Base-by-base conservation (phyloP, 2,329 filamentous ascomycete species). In the Exophiala viscosa region DNA sequence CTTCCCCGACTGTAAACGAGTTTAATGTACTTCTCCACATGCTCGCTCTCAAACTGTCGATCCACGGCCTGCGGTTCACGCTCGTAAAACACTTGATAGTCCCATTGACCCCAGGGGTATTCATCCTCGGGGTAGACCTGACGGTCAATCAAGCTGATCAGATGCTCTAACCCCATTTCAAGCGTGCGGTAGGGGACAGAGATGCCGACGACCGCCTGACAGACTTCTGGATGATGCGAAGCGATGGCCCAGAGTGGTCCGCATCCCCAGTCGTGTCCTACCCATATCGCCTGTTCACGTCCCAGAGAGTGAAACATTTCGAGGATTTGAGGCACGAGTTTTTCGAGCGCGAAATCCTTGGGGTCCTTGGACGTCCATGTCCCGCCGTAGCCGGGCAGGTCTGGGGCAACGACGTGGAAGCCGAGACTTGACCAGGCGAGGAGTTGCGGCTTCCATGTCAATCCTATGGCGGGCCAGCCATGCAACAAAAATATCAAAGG, bases 401-500 rank as follows among this genome's bases (percentile, higher is more conserved):
- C 71, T 1, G 66, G 61, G 1, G 67, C 65, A 14, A 73, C 57
- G 48, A 72, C 66, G 32, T 72, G 68, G 60, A 75, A 67, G 47
- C 69, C 66, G 3, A 67, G 64, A 5, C 67, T 55, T 14, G 70
- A 66, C 7, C 77, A 65, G 31, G 69, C 58, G 32, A 66, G 66
- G 17, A 74, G 64, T 23, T 76, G 62, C 23, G 68, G 66, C 10
- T 66, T 60, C 75, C 75, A 80, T 17, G 76, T 65, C 1, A 65
- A 62, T 0, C 75, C 73, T 31, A 68, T 63, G 53, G 76, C 75
- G 3, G 77, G 77, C 61, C 73, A 80, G 50, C 77, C 77, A 62
- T 80, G 78, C 7, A 73, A 60, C 9, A 76, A 66, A 5, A 75
- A 31, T 17, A 52, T 46, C 38, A 52, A 14, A 3, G 50, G 50